These are phyloP conservation scores for Cupressus sempervirens DNA, from an alignment of 75 land plant genomes.

Conservation along the genomic window DNA sequence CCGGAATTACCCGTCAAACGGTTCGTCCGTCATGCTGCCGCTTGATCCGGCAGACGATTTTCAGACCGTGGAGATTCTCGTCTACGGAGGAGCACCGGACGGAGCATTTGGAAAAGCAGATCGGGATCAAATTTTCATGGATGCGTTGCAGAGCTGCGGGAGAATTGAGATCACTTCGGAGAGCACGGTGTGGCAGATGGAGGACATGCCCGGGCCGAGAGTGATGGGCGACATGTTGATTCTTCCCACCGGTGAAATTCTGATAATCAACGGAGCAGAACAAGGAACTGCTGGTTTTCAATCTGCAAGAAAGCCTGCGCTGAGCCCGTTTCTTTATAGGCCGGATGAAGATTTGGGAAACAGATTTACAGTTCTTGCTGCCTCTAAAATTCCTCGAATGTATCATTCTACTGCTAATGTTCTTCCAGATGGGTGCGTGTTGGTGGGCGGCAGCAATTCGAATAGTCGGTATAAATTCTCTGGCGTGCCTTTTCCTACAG, in stretches of 20 bases:
- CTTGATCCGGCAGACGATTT: conserved; percentile 8
- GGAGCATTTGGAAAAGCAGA: conserved; percentile 22
- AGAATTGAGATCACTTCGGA: conserved; percentile 51
- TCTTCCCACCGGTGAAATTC: conserved; percentile 69
- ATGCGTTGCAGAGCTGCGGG: conserved; percentile 45
- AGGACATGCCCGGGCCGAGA: conserved; percentile 57
- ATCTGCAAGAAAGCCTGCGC: conserved; percentile 31
- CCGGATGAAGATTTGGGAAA: not conserved
- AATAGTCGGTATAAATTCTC: conserved; percentile 36
- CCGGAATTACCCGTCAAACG: conserved; percentile 38
- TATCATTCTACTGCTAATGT: conserved; percentile 63
- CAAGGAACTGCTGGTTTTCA: conserved; percentile 68
- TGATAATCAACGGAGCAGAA: conserved; percentile 67
- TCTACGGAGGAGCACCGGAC: conserved; percentile 70
- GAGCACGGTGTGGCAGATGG: conserved; percentile 57
- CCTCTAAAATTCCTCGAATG: conserved; percentile 40
- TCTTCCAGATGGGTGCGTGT: conserved; percentile 48
- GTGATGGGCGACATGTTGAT: conserved; percentile 88
- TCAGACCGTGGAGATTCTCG: conserved; percentile 21
- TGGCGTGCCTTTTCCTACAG: conserved; percentile 52
- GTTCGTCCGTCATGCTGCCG: conserved; percentile 33
- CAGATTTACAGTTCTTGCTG: conserved; percentile 29
- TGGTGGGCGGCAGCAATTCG: conserved; percentile 69
- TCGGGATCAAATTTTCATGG: conserved; percentile 13
- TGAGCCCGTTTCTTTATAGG: conserved; percentile 46